phyloP scores from a whole-genome alignment of 2,329 filamentous ascomycete genomes.

The Alternaria sp. region DNA sequence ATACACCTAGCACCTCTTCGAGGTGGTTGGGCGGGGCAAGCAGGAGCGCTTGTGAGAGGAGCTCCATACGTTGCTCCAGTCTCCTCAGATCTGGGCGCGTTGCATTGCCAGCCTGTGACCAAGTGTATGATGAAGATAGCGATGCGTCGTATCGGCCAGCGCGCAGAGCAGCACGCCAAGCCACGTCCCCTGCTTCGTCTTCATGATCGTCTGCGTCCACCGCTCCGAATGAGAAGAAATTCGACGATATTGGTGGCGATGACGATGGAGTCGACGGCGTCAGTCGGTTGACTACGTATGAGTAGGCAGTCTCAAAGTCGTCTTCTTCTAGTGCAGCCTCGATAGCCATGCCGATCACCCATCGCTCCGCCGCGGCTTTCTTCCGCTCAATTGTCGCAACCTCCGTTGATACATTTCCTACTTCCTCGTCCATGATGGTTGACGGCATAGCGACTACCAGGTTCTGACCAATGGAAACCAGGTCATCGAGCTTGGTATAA shows the following conservation, averaged over 20 bases:
- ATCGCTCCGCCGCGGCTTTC: constrained; percentile 63
- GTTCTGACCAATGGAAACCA: constrained; percentile 72
- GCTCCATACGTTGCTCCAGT: constrained; percentile 82
- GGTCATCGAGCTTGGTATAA: constrained; percentile 77
- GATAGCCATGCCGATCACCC: constrained; percentile 81
- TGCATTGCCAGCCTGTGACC: constrained; percentile 56
- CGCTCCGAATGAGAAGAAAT: constrained; percentile 40
- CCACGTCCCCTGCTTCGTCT: constrained; percentile 67
- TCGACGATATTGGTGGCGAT: constrained; percentile 34
- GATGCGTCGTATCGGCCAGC: constrained; percentile 74
- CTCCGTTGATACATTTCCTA: constrained; percentile 56
- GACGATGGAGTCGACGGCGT: constrained; percentile 49
- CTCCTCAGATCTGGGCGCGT: constrained; percentile 67
- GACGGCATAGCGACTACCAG: constrained; percentile 61
- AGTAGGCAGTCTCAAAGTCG: constrained; percentile 87
- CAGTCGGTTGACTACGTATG: constrained; percentile 78
- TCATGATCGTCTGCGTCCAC: constrained; percentile 27
- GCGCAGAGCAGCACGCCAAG: constrained; percentile 79
- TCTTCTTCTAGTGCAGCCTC: constrained; percentile 78
- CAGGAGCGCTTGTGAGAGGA: constrained; percentile 76
- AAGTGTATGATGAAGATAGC: constrained; percentile 50
- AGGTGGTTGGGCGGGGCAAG: constrained; percentile 75
- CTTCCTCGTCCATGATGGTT: constrained; percentile 54
- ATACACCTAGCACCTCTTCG: constrained; percentile 77
- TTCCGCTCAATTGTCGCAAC: constrained; percentile 39